These are phyloP conservation scores for Seiridium cupressi DNA, from an alignment of 2,329 filamentous ascomycete genomes.

Conservation along the genomic window DNA sequence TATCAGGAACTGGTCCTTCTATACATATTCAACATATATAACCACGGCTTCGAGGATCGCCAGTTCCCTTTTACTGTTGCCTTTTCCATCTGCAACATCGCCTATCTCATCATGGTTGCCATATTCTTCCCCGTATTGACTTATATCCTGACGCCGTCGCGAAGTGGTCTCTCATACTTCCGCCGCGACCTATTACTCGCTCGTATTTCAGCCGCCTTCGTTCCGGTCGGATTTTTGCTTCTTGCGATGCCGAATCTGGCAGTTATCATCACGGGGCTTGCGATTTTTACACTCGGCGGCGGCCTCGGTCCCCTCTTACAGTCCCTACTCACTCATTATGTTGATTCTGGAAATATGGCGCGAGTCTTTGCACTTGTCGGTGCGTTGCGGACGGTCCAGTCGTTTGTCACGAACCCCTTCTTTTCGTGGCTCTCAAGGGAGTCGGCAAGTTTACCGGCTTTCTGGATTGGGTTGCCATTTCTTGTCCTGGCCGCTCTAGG, in stretches of 20 bases:
- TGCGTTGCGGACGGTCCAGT: constrained; percentile 22
- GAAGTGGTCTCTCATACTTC: constrained; percentile 13
- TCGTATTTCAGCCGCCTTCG: constrained; percentile 17
- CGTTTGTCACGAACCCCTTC: constrained; percentile 20
- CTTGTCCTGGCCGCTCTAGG: constrained; percentile 9
- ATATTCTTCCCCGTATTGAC: constrained; percentile 16
- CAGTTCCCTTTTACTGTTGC: constrained; percentile 18
- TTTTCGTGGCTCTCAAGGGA: constrained; percentile 23
- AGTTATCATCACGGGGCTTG: constrained; percentile 19
- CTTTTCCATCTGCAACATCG: constrained; percentile 18
- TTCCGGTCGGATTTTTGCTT: constrained; percentile 17
- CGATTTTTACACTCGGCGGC: constrained; percentile 18
- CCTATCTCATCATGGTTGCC: constrained; percentile 17
- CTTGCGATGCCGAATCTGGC: constrained; percentile 15
- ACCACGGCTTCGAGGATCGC: constrained; percentile 17
- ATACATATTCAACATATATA: constrained; percentile 19
- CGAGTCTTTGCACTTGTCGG: constrained; percentile 27
- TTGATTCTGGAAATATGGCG: constrained; percentile 16
- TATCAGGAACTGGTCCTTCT: constrained; percentile 5
- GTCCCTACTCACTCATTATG: constrained; percentile 17
- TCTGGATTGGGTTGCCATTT: constrained; percentile 25
- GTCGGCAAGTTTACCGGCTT: constrained; percentile 19
- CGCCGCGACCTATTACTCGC: constrained; percentile 23
- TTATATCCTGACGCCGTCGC: constrained; percentile 8
- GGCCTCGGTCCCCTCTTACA: constrained; percentile 17